Percentiles rank a stretch among this genome's conserved stretches.
phyloP scores from a whole-genome alignment of 2,329 filamentous ascomycete genomes.

The Pyrenophora teres region DNA sequence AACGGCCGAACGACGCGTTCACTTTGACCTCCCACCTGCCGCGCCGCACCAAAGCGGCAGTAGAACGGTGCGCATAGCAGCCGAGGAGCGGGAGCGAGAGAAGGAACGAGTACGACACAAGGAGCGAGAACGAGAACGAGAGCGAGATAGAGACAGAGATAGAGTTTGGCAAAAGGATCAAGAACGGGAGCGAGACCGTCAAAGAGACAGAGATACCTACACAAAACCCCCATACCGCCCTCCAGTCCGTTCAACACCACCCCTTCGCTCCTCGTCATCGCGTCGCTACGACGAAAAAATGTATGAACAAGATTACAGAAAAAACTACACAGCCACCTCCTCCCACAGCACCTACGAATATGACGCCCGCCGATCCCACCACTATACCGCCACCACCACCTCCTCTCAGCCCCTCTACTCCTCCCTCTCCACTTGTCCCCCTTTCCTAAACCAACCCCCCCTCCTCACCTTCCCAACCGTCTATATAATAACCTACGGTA shows the following conservation, averaged over 20 bases:
- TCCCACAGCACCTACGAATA: background rate
- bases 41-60: background rate
- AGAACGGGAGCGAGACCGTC: background rate
- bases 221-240: no score
- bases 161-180: background rate
- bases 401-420: background rate
- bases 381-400: background rate
- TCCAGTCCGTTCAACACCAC: background rate
- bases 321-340: background rate
- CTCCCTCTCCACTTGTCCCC: background rate
- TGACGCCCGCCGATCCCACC: background rate
- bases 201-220: no score
- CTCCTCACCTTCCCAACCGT: conserved; percentile 21
- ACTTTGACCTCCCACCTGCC: conserved; percentile 1
- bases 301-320: background rate
- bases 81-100: background rate
- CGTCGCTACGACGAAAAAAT: background rate
- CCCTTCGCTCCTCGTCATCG: background rate
- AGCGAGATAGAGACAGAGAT: background rate
- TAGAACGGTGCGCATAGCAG: background rate
- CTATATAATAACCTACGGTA: conserved; percentile 32
- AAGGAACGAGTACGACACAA: background rate
- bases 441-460: background rate
- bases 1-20: conserved; percentile 9
- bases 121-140: background rate